Evolutionary conservation across 176 grass and related monocot genomes (phyloP), one percentile per base, ranked within the genome.

Genomic region (Neostapfia colusana): DNA sequence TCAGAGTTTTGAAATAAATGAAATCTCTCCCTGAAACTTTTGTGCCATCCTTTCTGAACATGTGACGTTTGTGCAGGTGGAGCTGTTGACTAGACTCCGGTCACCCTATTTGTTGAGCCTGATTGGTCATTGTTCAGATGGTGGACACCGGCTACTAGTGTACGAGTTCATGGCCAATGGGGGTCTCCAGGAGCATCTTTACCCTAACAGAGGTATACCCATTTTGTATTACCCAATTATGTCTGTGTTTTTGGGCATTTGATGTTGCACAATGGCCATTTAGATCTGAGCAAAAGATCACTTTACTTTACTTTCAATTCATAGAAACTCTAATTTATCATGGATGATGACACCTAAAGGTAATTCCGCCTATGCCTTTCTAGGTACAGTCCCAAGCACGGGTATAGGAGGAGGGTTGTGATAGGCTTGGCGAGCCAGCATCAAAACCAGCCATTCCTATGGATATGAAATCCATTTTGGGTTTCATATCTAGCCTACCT

Each of bases 91-190:
- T 70, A 86, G 89, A 58, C 91, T 99, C n/a, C 80, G 82, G 50
- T 99, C 95, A 0, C 88, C 89, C 0, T 88, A 85, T 85, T 85
- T 99, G 72, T 69, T 99, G 75, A 78, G 82, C 23, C 75, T 99
- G 85, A 74, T 99, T 57, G 92, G 95, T 48, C 89, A 99, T 89
- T 99, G 91, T 66, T 95, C 95, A 0, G 95, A 92, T 72, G 89
- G 85, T 60, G 83, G 85, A 41, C 91, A 99, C 45, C 83, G 95
- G 23, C 82, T 99, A 59, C 79, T 99, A 43, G 91, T 99, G 31
- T 99, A 99, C 20, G 95, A 99, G 78, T 99, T 95, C 87, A 99
- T 99, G 95, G 89, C 95, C 37, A 95, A 99, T 92, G 92, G 95
- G 9, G 83, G 92, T 73, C 84, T 99, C 56, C 95, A 99, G 79